Percentiles rank a stretch among this genome's conserved stretches.
Conservation (phyloP, 1,139 yeast genomes). For the Saccharomyces pastorianus region DNA sequence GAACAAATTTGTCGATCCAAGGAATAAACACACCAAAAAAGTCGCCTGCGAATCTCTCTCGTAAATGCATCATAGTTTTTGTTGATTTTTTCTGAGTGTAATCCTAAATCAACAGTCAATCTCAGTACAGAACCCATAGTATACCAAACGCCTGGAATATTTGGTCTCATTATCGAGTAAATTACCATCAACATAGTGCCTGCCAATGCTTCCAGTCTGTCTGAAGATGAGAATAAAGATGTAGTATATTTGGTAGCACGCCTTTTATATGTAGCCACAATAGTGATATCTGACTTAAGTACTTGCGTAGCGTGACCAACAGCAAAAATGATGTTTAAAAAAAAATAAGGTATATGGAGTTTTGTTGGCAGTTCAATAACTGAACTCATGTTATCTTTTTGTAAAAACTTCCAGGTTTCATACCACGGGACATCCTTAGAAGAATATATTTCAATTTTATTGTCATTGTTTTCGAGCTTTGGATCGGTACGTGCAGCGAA, state of each 20-base stretch:
- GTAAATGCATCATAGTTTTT: conserved; percentile 45
- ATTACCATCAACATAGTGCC: conserved; percentile 60
- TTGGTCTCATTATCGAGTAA: conserved; percentile 68
- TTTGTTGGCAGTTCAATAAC: conserved; percentile 37
- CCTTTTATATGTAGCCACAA: conserved; percentile 63
- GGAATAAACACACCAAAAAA: conserved; percentile 86
- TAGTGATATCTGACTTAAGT: conserved; percentile 56
- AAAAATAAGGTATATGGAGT: conserved; percentile 45
- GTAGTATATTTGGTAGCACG: conserved; percentile 64
- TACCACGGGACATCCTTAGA: conserved; percentile 18
- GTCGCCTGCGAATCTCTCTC: conserved; percentile 62
- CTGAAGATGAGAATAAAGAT: conserved; percentile 47
- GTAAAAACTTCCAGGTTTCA: conserved; percentile 10
- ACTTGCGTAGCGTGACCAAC: conserved; percentile 72
- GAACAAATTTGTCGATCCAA: conserved; percentile 73
- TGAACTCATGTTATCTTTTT: conserved; percentile 5
- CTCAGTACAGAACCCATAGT: conserved; percentile 74
- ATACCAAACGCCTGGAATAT: conserved; percentile 90
- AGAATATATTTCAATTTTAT: neutral
- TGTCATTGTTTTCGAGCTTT: conserved; percentile 2
- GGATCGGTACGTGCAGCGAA: neutral
- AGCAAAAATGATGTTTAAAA: conserved; percentile 69
- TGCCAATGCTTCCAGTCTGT: conserved; percentile 64
- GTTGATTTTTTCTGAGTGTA: conserved; percentile 54
- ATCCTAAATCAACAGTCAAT: conserved; percentile 72